These are phyloP conservation scores for Pseudofabraea citricarpa DNA, from an alignment of 2,329 filamentous ascomycete species.

Conservation along the genomic window DNA sequence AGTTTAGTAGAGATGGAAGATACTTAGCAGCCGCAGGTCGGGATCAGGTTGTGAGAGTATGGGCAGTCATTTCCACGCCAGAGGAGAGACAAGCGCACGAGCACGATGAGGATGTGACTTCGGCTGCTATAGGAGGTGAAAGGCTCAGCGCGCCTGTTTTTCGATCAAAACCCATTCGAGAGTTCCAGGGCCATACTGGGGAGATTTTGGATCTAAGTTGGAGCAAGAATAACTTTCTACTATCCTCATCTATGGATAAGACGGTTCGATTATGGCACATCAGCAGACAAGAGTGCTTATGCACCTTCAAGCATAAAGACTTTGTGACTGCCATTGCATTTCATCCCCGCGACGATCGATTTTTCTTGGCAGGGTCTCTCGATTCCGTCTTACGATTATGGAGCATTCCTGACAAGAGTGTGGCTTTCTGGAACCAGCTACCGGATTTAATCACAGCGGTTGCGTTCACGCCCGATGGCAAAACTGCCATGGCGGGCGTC, in stretches of 20 bases:
- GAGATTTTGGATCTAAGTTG: conserved; percentile 90
- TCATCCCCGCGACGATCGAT: conserved; percentile 90
- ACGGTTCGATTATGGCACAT: conserved; percentile 93
- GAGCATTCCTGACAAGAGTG: conserved; percentile 95
- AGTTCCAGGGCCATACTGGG: conserved; percentile 78
- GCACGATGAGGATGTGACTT: conserved; percentile 55
- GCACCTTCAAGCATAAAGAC: conserved; percentile 90
- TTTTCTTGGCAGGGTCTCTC: conserved; percentile 90
- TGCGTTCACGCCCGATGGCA: conserved; percentile 88
- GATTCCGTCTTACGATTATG: conserved; percentile 85
- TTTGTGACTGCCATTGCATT: conserved; percentile 94
- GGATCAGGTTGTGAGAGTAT: conserved; percentile 80
- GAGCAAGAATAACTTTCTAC: conserved; percentile 98
- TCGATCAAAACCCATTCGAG: conserved; percentile 67
- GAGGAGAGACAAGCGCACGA: conserved; percentile 76
- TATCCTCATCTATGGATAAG: conserved; percentile 98
- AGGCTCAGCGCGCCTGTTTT: conserved; percentile 89
- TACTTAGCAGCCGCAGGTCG: conserved; percentile 91
- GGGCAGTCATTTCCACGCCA: conserved; percentile 77
- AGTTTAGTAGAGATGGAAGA: conserved; percentile 88
- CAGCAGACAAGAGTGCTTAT: conserved; percentile 78
- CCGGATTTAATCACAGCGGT: conserved; percentile 92
- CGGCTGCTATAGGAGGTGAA: conserved; percentile 44
- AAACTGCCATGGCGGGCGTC: conserved; percentile 81
- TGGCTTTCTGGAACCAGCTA: conserved; percentile 73